Evolutionary conservation across 2,329 filamentous ascomycete genomes (phyloP).

Genomic region (Ilyonectria robusta): DNA sequence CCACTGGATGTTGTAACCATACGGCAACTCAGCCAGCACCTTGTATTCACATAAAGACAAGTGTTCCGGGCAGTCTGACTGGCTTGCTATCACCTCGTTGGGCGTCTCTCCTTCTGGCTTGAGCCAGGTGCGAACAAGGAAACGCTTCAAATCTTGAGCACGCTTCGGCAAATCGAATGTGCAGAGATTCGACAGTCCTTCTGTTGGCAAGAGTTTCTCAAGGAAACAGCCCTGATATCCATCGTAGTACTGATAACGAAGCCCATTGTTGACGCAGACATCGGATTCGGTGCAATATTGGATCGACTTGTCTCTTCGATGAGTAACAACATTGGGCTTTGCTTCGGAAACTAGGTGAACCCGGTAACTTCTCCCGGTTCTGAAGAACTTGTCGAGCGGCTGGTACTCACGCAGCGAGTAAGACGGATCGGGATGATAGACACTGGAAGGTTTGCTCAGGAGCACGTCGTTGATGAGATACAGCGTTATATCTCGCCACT

Average conservation of each 20-base stretch:
- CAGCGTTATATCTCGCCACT: constrained; percentile 65
- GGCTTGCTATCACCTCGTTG: constrained; percentile 68
- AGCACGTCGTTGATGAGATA: constrained; percentile 60
- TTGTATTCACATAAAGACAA: constrained; percentile 70
- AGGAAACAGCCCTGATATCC: neutral
- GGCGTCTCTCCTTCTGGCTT: constrained; percentile 44
- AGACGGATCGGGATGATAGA: fast-evolving
- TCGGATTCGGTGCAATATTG: constrained; percentile 19
- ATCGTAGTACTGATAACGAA: constrained; percentile 41
- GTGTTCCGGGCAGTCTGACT: constrained; percentile 61
- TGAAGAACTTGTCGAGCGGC: constrained; percentile 16
- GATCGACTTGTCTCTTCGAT: constrained; percentile 23
- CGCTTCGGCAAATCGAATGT: constrained; percentile 34
- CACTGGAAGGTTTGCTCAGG: constrained; percentile 2
- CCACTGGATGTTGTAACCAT: constrained; percentile 40
- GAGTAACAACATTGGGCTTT: constrained; percentile 36
- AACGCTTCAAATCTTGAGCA: constrained; percentile 28
- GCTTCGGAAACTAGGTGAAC: constrained; percentile 38
- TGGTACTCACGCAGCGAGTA: constrained; percentile 31
- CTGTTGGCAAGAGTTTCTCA: neutral
- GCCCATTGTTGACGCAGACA: constrained; percentile 44
- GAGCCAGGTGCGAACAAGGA: constrained; percentile 25
- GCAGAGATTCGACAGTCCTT: constrained; percentile 24
- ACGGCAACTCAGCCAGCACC: constrained; percentile 43
- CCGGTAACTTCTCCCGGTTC: neutral